Conservation (phyloP, 345 rosid genomes). For the Erodium maritimum region DNA sequence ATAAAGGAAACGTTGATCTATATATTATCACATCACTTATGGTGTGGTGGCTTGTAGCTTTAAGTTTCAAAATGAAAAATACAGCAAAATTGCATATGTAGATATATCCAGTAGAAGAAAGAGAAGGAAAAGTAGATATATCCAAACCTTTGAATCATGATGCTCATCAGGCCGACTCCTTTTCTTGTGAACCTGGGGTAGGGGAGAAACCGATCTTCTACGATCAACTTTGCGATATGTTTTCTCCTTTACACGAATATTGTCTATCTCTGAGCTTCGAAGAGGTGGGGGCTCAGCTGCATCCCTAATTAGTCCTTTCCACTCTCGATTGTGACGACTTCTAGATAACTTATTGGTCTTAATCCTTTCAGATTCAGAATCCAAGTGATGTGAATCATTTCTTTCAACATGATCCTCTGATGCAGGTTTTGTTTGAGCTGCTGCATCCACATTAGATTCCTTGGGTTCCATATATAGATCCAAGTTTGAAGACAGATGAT, state of each 20-base stretch:
- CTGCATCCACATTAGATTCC: conserved; percentile 22
- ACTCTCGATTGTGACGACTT: conserved; percentile 47
- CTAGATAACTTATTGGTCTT: conserved; percentile 26
- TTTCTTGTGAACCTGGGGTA: conserved; percentile 32
- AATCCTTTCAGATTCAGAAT: conserved; percentile 37
- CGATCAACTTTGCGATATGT: conserved; percentile 20
- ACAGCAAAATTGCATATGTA: not conserved
- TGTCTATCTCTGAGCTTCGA: conserved; percentile 45
- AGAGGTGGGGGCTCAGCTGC: conserved; percentile 54
- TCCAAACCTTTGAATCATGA: conserved; percentile 43
- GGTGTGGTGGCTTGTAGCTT: not conserved
- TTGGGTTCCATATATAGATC: conserved; percentile 41
- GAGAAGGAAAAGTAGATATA: not conserved
- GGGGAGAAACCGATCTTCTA: conserved; percentile 49
- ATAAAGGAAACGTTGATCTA: not conserved
- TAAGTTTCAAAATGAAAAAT: not conserved
- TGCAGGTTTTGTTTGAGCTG: conserved; percentile 15
- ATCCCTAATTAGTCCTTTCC: conserved; percentile 47
- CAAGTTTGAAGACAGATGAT: conserved; percentile 62
- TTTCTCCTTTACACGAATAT: conserved; percentile 31
- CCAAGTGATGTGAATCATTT: conserved; percentile 18
- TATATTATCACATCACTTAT: not conserved
- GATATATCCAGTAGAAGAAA: not conserved
- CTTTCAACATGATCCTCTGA: conserved; percentile 22
- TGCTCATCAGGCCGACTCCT: conserved; percentile 42